Evolutionary conservation across 768 basidiomycete species (phyloP).

Genomic region (Antrodiella citrinella): DNA sequence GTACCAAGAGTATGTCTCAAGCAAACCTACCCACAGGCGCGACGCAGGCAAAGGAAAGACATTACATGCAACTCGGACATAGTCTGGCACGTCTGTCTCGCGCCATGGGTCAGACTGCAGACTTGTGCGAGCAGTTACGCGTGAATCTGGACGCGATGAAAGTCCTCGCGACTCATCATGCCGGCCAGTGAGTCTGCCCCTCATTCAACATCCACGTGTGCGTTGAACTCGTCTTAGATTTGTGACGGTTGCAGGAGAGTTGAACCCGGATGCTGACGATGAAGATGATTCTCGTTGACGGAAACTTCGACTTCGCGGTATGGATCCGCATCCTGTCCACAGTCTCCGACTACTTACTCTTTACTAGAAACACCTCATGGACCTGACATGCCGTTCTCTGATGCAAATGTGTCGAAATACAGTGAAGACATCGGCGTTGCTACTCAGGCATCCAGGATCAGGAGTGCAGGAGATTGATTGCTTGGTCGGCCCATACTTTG

Average conservation of each 20-base stretch:
- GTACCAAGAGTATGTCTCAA: slow-evolving; percentile 15
- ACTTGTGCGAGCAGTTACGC: slow-evolving; percentile 69
- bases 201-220: not conserved
- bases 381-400: too few relatives aligned
- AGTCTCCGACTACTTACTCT: too few relatives aligned
- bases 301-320: too few relatives aligned
- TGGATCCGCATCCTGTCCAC: not conserved
- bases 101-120: slow-evolving; percentile 64
- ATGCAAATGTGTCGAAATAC: too few relatives aligned
- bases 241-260: slow-evolving; percentile 41
- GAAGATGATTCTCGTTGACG: not conserved
- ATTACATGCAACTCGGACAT: slow-evolving; percentile 69
- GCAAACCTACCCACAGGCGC: slow-evolving; percentile 40
- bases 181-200: slow-evolving; percentile 59
- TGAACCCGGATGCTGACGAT: slow-evolving; percentile 24
- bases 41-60: slow-evolving; percentile 71
- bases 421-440: too few relatives aligned
- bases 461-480: too few relatives aligned
- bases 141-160: slow-evolving; percentile 73
- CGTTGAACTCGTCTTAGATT: slow-evolving; percentile 26
- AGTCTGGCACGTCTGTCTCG: slow-evolving; percentile 61
- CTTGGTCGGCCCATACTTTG: too few relatives aligned
- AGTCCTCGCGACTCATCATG: slow-evolving; percentile 69
- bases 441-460: too few relatives aligned
- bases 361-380: too few relatives aligned